These are phyloP conservation scores for Ogataea hybrid DNA, from an alignment of 1,139 yeast genomes.

Conservation along the genomic window DNA sequence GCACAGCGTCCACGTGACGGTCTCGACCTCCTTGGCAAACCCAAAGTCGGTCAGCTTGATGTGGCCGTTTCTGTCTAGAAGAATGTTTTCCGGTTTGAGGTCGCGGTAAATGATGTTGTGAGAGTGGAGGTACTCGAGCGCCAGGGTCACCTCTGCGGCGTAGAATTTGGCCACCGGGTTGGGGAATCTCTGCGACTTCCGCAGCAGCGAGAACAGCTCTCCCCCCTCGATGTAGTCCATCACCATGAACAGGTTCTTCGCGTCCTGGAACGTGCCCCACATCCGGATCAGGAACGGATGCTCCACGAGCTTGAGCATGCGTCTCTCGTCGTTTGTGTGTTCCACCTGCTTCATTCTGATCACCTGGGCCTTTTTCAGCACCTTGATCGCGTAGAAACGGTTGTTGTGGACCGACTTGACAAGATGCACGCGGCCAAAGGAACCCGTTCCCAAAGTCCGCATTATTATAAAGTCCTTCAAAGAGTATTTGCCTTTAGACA, in stretches of 20 bases:
- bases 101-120: conserved; percentile 93
- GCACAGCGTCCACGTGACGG: conserved; percentile 92
- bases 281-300: conserved; percentile 91
- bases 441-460: conserved; percentile 94
- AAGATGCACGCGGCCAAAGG: conserved; percentile 93
- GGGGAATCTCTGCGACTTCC: conserved; percentile 92
- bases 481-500: conserved; percentile 85
- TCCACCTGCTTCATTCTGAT: conserved; percentile 96
- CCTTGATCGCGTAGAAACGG: conserved; percentile 89
- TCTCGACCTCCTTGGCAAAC: conserved; percentile 91
- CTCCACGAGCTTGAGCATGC: conserved; percentile 87
- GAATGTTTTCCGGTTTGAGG: conserved; percentile 91
- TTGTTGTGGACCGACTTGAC: conserved; percentile 91
- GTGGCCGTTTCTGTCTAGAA: conserved; percentile 90
- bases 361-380: conserved; percentile 81
- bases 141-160: conserved; percentile 93
- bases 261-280: conserved; percentile 98
- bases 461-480: conserved; percentile 83
- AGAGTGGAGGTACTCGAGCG: conserved; percentile 85
- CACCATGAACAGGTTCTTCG: conserved; percentile 84
- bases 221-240: conserved; percentile 99
- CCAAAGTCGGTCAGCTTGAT: conserved; percentile 94
- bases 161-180: conserved; percentile 96
- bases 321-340: conserved; percentile 93
- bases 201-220: conserved; percentile 78